A percentile compares a stretch with the other conserved stretches of the same genome.
These are phyloP conservation scores for Helicocarpus griseus DNA, from an alignment of 2,329 filamentous ascomycete genomes.

Conservation along the genomic window DNA sequence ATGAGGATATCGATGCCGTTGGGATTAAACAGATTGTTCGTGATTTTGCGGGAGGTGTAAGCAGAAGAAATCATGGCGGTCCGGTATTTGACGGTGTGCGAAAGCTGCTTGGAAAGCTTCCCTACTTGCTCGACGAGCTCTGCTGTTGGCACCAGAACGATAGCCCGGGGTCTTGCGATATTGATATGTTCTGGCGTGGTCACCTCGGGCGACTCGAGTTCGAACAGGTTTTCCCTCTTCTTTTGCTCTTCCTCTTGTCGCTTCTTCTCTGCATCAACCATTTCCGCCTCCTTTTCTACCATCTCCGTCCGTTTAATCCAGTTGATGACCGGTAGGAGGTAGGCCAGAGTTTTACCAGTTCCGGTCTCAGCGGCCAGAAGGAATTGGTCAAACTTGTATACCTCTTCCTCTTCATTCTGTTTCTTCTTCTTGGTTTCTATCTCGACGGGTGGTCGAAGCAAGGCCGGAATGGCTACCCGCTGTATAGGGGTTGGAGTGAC, in stretches of 20 bases:
- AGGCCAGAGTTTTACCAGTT: constrained; percentile 92
- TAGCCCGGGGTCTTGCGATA: constrained; percentile 64
- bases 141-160: constrained; percentile 84
- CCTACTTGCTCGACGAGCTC: constrained; percentile 88
- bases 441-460: constrained; percentile 40
- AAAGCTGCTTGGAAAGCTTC: constrained; percentile 66
- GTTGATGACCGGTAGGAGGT: constrained; percentile 75
- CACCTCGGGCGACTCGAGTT: constrained; percentile 51
- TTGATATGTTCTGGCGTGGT: constrained; percentile 60
- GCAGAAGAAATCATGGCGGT: constrained; percentile 72
- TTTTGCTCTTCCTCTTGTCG: constrained; percentile 40
- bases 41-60: constrained; percentile 67
- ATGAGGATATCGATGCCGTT: constrained; percentile 77
- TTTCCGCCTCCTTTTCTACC: constrained; percentile 52
- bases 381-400: constrained; percentile 53
- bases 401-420: constrained; percentile 21
- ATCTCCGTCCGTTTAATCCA: constrained; percentile 70
- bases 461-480: constrained; percentile 71
- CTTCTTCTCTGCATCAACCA: constrained; percentile 51
- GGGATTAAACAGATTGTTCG: constrained; percentile 71
- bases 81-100: constrained; percentile 79
- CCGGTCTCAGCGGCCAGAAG: constrained; percentile 92
- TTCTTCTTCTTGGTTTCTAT: constrained; percentile 31
- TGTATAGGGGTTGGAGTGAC: constrained; percentile 82
- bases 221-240: constrained; percentile 47